Conservation (phyloP, 139 green algal species). For the Micractinium conductrix region DNA sequence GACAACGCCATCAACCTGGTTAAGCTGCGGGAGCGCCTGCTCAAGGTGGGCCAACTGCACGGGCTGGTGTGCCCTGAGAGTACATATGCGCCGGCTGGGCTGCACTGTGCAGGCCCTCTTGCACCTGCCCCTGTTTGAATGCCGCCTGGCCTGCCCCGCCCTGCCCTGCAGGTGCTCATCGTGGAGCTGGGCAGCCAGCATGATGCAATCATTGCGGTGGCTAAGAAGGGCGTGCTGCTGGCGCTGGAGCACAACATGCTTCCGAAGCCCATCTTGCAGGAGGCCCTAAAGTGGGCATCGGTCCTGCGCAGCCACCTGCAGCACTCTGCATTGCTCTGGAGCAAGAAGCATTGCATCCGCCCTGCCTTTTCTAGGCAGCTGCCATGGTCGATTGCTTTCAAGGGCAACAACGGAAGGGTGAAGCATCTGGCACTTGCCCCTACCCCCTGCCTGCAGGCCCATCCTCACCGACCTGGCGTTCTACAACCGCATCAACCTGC, state of each 20-base stretch:
- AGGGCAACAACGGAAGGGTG: too few relatives aligned
- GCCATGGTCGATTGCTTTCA: too few relatives aligned
- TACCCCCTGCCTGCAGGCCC: conserved; percentile 53
- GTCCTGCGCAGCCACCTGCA: too few relatives aligned
- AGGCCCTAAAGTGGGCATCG: conserved; percentile 23
- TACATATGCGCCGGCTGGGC: neutral
- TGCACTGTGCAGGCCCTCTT: neutral
- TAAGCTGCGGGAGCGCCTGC: conserved; percentile 27
- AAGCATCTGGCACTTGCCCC: too few relatives aligned
- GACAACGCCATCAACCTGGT: neutral
- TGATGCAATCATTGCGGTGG: neutral
- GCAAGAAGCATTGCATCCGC: too few relatives aligned
- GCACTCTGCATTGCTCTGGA: too few relatives aligned
- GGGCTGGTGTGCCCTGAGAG: neutral
- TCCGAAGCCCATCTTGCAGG: conserved; percentile 73
- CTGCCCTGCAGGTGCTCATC: conserved; percentile 6
- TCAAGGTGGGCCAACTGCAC: conserved; percentile 16
- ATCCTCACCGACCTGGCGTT: conserved; percentile 89
- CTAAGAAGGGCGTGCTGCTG: conserved; percentile 41
- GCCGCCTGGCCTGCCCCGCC: too few relatives aligned
- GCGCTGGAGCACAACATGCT: conserved; percentile 54
- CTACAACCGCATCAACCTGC: conserved; percentile 77
- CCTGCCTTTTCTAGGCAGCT: too few relatives aligned
- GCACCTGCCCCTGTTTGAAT: neutral
- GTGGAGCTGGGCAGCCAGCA: conserved; percentile 29